phyloP scores from a whole-genome alignment of 1,284 basidiomycete genomes.

The Hymenochaete sp. region DNA sequence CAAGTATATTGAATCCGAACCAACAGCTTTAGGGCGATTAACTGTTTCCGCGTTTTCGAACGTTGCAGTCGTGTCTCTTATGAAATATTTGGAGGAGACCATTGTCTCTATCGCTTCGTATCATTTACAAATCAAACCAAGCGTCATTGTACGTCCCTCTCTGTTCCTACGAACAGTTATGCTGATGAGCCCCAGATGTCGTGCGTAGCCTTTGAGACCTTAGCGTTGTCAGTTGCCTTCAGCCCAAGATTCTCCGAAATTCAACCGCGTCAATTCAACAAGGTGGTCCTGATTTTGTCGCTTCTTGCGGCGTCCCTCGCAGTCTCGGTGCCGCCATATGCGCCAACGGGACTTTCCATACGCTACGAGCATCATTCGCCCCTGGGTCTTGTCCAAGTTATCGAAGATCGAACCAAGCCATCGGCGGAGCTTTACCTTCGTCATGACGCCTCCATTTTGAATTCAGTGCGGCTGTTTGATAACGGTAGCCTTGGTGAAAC shows the following conservation, averaged over 20 bases:
- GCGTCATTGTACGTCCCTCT: conserved; percentile 1
- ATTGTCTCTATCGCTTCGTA: conserved; percentile 1
- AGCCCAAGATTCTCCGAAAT: neutral
- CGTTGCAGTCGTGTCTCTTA: conserved; percentile 1
- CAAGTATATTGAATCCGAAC: conserved; percentile 10
- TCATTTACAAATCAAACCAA: conserved; percentile 1
- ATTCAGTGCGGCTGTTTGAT: neutral
- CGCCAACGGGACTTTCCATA: conserved; percentile 5
- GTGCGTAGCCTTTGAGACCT: conserved; percentile 5
- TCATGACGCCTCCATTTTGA: conserved; percentile 5
- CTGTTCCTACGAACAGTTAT: neutral
- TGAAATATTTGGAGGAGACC: conserved; percentile 8
- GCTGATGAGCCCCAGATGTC: neutral
- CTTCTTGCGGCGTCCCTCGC: conserved; percentile 6
- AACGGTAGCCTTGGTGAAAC: conserved; percentile 3
- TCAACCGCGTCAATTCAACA: neutral
- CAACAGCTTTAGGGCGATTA: conserved; percentile 3
- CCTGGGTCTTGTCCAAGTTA: conserved; percentile 8
- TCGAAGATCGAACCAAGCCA: neutral
- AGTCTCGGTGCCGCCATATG: conserved; percentile 7
- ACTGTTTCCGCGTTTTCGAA: conserved; percentile 2
- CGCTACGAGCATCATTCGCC: conserved; percentile 8
- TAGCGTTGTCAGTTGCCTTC: conserved; percentile 4
- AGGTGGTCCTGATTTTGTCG: conserved; percentile 5
- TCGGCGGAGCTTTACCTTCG: conserved; percentile 5